Base-by-base conservation (phyloP, 2,329 filamentous ascomycete genomes). In the Thelonectria discophora region DNA sequence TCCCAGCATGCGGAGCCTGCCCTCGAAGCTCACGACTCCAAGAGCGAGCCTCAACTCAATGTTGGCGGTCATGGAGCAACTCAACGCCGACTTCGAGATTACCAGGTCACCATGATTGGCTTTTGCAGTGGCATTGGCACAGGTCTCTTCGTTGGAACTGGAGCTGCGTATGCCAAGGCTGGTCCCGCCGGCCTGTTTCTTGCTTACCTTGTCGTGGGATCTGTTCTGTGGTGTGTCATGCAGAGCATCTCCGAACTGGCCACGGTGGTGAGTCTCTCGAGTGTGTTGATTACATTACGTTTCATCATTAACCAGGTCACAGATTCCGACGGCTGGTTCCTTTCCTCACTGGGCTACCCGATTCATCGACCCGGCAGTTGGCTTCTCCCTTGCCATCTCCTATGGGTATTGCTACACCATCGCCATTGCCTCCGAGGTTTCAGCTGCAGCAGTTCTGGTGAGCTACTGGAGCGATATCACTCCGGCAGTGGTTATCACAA, bases 401-500 rank as follows among this genome's bases (percentile, higher is more conserved):
- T 71, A 71, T 21, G 66, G 69, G 2, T 71, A 71, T 55, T 71
- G 69, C 34, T 71, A 69, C 9, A 69, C 69, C 21, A 68, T 68
- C 0, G 65, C 65, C 9, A 66, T 69, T 7, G 69, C 69, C 1
- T 67, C 69, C 0, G 69, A 71, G 42, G 63, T 60, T 13, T 71
- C 69, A 30, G 69, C 69, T 2, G 67, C 67, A 0, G 69, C 69
- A 0, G 62, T 71, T 0, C 53, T 71, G 0, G 69, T 71, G 5
- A 55, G 61, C 11, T 71, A 71, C 51, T 71, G 69, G 69, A 68
- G 63, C 2, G 69, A 71, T 9, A 56, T 71, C 8, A 65, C 58
- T 15, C 68, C 69, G 0, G 68, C 68, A 5, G 68, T 71, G 2
- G 68, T 71, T 32, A 86, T 88, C 58, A 80, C 83, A 48, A 77